phyloP scores from a whole-genome alignment of 192 early-diverging fungal genomes.

The Coemansia sp. region DNA sequence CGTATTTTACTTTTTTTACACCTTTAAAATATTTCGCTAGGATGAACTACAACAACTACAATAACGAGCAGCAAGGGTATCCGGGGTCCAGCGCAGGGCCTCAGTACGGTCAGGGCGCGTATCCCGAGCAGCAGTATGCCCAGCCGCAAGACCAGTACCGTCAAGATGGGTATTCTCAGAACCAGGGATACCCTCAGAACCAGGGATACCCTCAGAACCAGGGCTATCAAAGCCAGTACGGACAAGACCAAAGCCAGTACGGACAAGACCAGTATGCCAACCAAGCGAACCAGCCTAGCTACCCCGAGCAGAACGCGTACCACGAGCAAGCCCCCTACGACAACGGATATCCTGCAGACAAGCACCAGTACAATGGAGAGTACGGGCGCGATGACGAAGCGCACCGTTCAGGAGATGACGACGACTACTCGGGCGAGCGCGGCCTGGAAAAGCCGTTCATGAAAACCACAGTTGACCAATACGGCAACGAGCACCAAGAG shows the following conservation, averaged over 20 bases:
- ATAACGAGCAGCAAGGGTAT: neutral
- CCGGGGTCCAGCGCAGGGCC: neutral
- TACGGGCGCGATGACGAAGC: neutral
- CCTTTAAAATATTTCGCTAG: too few species aligned
- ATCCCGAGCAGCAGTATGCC: slow-evolving; percentile 7
- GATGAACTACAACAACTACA: slow-evolving; percentile 10
- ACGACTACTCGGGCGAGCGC: slow-evolving; percentile 35
- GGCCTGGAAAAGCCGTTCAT: slow-evolving; percentile 36
- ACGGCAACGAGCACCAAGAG: slow-evolving; percentile 18
- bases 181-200: slow-evolving; percentile 15
- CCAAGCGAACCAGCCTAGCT: neutral
- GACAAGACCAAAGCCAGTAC: slow-evolving; percentile 4
- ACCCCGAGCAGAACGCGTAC: neutral
- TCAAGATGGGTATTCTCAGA: slow-evolving; percentile 6
- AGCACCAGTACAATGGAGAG: neutral
- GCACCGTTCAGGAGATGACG: neutral
- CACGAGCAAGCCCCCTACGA: slow-evolving; percentile 6
- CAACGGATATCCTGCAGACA: neutral
- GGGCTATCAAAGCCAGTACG: slow-evolving; percentile 5
- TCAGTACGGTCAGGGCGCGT: slow-evolving; percentile 2
- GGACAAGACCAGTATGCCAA: neutral
- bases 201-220: slow-evolving; percentile 10
- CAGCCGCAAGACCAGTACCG: slow-evolving; percentile 8
- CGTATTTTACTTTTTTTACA: neutral
- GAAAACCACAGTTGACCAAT: slow-evolving; percentile 28